Conservation (phyloP, 805 yeast genomes). For the Debaryomyces castellii region DNA sequence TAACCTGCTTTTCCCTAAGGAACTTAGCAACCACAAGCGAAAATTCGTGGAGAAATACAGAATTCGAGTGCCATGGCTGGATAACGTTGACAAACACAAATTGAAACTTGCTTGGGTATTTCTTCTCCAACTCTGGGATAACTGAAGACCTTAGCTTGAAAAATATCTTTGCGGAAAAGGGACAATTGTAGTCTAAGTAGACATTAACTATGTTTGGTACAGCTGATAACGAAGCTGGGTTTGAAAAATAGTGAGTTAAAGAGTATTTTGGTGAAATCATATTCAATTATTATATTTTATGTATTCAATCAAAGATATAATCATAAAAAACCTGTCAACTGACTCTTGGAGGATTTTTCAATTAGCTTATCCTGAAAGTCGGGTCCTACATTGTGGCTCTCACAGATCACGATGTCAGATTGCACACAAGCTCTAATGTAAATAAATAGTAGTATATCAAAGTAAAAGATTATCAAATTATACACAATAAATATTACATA, state of each 20-base stretch:
- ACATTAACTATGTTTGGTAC: constrained; percentile 54
- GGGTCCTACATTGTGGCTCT: neutral
- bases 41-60: constrained; percentile 68
- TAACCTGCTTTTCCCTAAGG: constrained; percentile 37
- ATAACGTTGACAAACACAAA: constrained; percentile 68
- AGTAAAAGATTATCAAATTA: neutral
- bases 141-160: constrained; percentile 51
- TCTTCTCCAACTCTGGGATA: constrained; percentile 49
- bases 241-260: constrained; percentile 32
- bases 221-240: constrained; percentile 16
- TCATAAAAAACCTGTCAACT: neutral
- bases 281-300: neutral
- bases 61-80: constrained; percentile 91
- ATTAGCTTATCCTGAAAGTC: neutral
- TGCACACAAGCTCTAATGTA: neutral
- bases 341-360: neutral
- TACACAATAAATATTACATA: neutral
- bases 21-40: constrained; percentile 69
- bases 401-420: neutral
- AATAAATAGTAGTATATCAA: neutral
- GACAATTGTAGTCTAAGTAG: constrained; percentile 77
- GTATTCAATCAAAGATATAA: neutral
- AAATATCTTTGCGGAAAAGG: constrained; percentile 66
- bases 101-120: constrained; percentile 51
- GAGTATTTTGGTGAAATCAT: constrained; percentile 46